Evolutionary conservation across 208 protist species (phyloP), one percentile per base, ranked within the genome.

Genomic region (Leishmania amazonensis): DNA sequence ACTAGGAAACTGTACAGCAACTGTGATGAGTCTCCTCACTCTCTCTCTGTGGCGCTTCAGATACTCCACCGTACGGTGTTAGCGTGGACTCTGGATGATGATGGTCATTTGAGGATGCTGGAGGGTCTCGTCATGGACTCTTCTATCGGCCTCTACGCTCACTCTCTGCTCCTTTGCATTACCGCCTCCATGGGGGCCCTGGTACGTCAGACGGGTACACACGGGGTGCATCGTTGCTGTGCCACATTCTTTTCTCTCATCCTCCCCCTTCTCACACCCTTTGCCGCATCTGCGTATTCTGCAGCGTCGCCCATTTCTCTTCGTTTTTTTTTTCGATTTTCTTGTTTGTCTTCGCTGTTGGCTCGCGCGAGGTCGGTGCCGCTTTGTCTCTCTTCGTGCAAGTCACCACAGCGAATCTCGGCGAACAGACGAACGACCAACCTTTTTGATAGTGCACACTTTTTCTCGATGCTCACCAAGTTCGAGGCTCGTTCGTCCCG

Each of bases 401-500:
- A 51, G 70, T 53, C 42, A 53, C 40, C 38, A 31, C 7, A 45
- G 11, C 3, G 15, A 31, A 5, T 53, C 24, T 35, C 6, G 42
- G 28, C 38, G 51, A n/a, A 3, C 28, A 51, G 70, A 28, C 42
- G 24, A 35, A 38, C 19, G 7, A 13, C 73, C 40, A 28, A 40
- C n/a, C 3, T 15, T 24, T 24, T 64, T 76, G 51, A 58, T 42
- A 78, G 57, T 51, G 40, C n/a, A 54, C 11, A 65, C 24, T 42
- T 35, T 3, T 42, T 31, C 6, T 24, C 17, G 11, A 94, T 94
- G 98, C 86, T 99, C 65, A 98, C 95, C 54, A 99, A 99, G 88
- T 99, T 99, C 67, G 99, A 99, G 85, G 99, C 98, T 19, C 99
- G 99, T 80, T 98, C 93, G 4, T 98, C 97, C 78, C 93, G 99